These are phyloP conservation scores for Simmondsia chinensis DNA, from an alignment of 148 eudicot species.

Conservation along the genomic window DNA sequence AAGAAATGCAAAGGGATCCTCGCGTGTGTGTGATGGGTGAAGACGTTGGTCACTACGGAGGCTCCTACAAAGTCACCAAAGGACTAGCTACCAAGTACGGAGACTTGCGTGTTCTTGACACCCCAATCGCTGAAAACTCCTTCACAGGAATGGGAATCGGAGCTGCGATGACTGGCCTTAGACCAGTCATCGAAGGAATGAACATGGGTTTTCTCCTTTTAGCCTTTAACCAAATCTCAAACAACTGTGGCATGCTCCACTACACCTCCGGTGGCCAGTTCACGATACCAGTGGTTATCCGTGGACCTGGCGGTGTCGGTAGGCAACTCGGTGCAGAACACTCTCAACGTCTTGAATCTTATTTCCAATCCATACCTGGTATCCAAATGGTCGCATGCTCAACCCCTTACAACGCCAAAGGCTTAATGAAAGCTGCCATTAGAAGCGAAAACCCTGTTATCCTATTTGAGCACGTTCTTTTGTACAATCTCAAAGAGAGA, in stretches of 20 bases:
- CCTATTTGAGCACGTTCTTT: constrained; percentile 63
- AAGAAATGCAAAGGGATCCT: constrained; percentile 71
- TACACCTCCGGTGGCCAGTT: constrained; percentile 80
- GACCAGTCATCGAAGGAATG: constrained; percentile 67
- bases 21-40: constrained; percentile 56
- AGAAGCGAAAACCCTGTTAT: constrained; percentile 67
- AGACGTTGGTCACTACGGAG: constrained; percentile 73
- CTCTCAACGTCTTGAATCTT: constrained; percentile 62
- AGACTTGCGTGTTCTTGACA: constrained; percentile 63
- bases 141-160: constrained; percentile 79
- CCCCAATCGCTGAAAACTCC: constrained; percentile 72
- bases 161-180: constrained; percentile 71
- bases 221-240: constrained; percentile 69
- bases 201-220: constrained; percentile 69
- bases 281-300: constrained; percentile 58
- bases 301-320: constrained; percentile 80
- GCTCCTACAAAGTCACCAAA: constrained; percentile 61
- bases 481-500: constrained; percentile 60
- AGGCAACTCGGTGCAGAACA: constrained; percentile 79
- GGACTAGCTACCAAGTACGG: constrained; percentile 55
- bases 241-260: constrained; percentile 74
- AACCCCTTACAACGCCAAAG: constrained; percentile 68
- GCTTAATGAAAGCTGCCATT: constrained; percentile 72
- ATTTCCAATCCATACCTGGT: constrained; percentile 66
- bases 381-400: constrained; percentile 77